These are phyloP conservation scores for Dipodascopsis uninucleata DNA, from an alignment of 805 yeast genomes.

Conservation along the genomic window DNA sequence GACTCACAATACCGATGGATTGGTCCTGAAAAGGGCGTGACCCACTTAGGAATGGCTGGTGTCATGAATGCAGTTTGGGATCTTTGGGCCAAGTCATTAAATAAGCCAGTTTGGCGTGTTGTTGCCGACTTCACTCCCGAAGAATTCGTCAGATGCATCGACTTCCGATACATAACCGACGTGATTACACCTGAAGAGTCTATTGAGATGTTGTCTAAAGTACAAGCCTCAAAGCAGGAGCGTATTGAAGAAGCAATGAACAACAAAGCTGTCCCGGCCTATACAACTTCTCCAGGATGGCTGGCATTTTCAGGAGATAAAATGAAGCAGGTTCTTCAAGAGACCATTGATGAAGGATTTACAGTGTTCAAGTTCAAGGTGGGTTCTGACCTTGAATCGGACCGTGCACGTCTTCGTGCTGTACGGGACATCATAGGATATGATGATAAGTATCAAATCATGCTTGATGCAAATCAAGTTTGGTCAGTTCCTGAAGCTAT, in stretches of 20 bases:
- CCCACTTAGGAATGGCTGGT: constrained; percentile 43
- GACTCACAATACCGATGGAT: constrained; percentile 45
- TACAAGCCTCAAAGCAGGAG: constrained; percentile 36
- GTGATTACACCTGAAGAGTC: constrained; percentile 45
- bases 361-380: constrained; percentile 43
- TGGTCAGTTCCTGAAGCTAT: constrained; percentile 40
- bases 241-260: constrained; percentile 37
- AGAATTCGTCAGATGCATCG: constrained; percentile 42
- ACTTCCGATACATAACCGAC: constrained; percentile 44
- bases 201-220: constrained; percentile 35
- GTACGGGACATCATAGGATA: constrained; percentile 44
- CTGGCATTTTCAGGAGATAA: constrained; percentile 43
- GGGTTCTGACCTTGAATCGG: constrained; percentile 41
- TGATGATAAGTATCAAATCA: constrained; percentile 34
- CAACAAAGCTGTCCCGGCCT: constrained; percentile 43
- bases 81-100: constrained; percentile 41
- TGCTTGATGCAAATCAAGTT: constrained; percentile 40
- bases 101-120: constrained; percentile 44
- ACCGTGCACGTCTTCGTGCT: constrained; percentile 37
- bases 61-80: constrained; percentile 45
- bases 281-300: constrained; percentile 49
- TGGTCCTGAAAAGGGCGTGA: constrained; percentile 46
- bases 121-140: constrained; percentile 45
- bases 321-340: constrained; percentile 37
- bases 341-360: constrained; percentile 41